phyloP scores from a whole-genome alignment of 2,329 filamentous ascomycete species.

The Colletotrichum karsti region DNA sequence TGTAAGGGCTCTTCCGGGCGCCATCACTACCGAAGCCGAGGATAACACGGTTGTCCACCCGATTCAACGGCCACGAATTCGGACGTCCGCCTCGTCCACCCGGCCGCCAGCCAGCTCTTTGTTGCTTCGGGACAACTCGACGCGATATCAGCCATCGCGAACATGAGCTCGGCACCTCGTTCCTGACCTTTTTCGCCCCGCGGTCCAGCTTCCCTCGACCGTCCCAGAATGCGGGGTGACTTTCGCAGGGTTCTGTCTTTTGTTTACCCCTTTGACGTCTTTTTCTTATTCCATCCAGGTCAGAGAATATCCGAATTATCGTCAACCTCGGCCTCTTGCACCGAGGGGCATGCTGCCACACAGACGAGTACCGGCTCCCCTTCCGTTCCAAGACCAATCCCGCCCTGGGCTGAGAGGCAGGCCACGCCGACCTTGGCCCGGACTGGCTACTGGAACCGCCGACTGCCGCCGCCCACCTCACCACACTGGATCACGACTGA shows the following conservation, averaged over 20 bases:
- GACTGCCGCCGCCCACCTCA: neutral
- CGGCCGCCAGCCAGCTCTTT: neutral
- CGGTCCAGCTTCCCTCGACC: neutral
- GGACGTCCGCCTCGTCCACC: slow-evolving; percentile 8
- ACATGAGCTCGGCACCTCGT: slow-evolving; percentile 11
- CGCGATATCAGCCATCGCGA: slow-evolving; percentile 21
- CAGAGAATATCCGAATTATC: slow-evolving; percentile 21
- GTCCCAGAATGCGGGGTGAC: slow-evolving; percentile 6
- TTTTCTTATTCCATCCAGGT: neutral
- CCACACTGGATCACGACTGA: neutral
- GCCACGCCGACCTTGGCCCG: slow-evolving; percentile 6
- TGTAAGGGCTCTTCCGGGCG: slow-evolving; percentile 1
- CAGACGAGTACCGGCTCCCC: neutral
- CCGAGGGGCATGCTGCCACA: neutral
- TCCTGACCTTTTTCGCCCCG: slow-evolving; percentile 35
- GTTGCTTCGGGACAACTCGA: slow-evolving; percentile 24
- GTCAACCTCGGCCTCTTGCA: slow-evolving; percentile 7
- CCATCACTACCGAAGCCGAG: slow-evolving; percentile 24
- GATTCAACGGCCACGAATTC: neutral
- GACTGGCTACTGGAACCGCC: slow-evolving; percentile 9
- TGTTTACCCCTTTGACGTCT: slow-evolving; percentile 15
- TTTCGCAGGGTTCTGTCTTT: slow-evolving; percentile 1
- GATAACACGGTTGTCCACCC: slow-evolving; percentile 28
- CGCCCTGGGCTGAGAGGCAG: neutral
- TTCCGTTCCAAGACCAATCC: neutral